Conservation (phyloP, 768 basidiomycete species). For the Floccularia luteovirens region DNA sequence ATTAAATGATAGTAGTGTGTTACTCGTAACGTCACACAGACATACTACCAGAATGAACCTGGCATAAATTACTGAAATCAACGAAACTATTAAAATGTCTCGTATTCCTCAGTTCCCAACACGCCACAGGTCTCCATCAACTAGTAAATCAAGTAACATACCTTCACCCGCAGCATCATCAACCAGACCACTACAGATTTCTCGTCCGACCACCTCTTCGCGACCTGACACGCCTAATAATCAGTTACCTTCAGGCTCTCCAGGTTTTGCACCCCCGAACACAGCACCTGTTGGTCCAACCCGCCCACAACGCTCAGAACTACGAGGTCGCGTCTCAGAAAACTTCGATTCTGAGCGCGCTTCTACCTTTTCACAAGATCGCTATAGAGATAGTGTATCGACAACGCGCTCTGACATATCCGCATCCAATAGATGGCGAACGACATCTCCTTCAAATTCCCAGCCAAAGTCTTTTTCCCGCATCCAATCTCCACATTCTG, state of each 20-base stretch:
- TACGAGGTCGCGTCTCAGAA: constrained; percentile 49
- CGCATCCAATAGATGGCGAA: constrained; percentile 8
- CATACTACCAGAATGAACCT: too few species aligned
- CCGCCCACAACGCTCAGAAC: constrained; percentile 62
- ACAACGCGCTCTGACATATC: constrained; percentile 40
- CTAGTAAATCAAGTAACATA: constrained; percentile 29
- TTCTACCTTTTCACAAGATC: constrained; percentile 36
- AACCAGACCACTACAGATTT: constrained; percentile 56
- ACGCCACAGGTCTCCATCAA: constrained; percentile 43
- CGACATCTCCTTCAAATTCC: constrained; percentile 5
- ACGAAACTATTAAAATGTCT: too few species aligned
- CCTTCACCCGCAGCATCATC: constrained; percentile 22
- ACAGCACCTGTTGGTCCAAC: constrained; percentile 44
- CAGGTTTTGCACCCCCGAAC: constrained; percentile 26
- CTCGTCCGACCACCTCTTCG: constrained; percentile 34
- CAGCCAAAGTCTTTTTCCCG: constrained; percentile 9
- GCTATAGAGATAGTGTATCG: constrained; percentile 43
- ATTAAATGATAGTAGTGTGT: too few species aligned
- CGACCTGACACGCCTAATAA: constrained; percentile 46
- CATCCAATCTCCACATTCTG: constrained; percentile 16
- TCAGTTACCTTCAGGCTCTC: constrained; percentile 24
- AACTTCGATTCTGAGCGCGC: constrained; percentile 42
- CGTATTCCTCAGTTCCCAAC: constrained; percentile 49
- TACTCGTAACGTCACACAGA: too few species aligned
- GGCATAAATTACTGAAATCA: too few species aligned